Base-by-base conservation (phyloP, 2,329 filamentous ascomycete species). In the Leptosphaerulina australis region DNA sequence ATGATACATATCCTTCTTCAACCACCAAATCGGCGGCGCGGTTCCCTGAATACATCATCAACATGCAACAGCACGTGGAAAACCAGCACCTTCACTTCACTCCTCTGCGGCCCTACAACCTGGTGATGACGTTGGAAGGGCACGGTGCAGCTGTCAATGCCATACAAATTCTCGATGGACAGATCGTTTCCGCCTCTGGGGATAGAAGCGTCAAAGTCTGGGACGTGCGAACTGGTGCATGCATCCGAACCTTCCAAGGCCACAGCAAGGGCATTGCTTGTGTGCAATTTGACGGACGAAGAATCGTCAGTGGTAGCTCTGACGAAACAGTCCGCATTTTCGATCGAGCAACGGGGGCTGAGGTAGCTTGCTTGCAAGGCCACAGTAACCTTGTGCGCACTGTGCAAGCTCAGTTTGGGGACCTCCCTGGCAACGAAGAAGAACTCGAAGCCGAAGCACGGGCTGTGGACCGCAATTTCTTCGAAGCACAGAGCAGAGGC, bases 261-360 rank as follows among this genome's bases (percentile, higher is more conserved):
- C 94, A 99, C 66, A 85, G 84, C 56, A 99, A 99, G 71, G 94
- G 94, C 24, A 97, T 99, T 63, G 94, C 94, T 2, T 99, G 94
- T 70, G 92, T 99, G 12, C 93, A 99, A 73, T 97, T 94, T 67
- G 94, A 99, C 69, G 91, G 91, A 20, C 86, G 90, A 40, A 85
- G 94, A 15, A 95, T 99, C 56, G 91, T 99, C 41, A 97, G 91
- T 63, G 94, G 94, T 2, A 97, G 92, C 72, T 97, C 92, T 62
- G 94, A 99, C 71, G 91, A 95, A 68, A 92, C 94, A 30, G 91
- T 99, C 24, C 91, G 94, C 60, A 94, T 99, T 15, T 99, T 96
- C 70, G 94, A 97, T 69, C 87, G 88, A 34, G 82, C 84, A 35
- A 91, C 91, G 0, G 88, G 89, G 3, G 86, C 94, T 9, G 92